Percentiles rank a stretch among this genome's conserved stretches.
Evolutionary conservation across 768 basidiomycete species (phyloP).

Genomic region (Asterophora parasitica): DNA sequence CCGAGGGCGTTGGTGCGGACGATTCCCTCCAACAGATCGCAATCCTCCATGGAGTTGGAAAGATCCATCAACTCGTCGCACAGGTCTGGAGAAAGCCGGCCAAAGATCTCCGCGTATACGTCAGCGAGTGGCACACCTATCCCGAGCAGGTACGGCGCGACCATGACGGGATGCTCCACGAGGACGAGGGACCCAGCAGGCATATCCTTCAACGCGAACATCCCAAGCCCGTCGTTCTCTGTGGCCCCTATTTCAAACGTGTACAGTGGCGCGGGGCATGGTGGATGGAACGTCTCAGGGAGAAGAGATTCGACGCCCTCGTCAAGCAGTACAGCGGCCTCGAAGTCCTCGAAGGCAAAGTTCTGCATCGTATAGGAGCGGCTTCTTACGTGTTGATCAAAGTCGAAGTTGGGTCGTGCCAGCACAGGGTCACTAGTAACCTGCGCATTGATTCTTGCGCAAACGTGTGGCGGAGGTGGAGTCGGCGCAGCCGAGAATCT

Average conservation of each 20-base stretch:
- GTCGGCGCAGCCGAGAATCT: not conserved
- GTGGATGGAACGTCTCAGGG: constrained; percentile 13
- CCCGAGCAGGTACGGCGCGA: constrained; percentile 31
- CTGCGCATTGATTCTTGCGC: constrained; percentile 17
- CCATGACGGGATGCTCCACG: constrained; percentile 36
- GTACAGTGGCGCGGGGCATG: constrained; percentile 1
- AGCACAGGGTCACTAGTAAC: constrained; percentile 20
- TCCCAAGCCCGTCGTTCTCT: constrained; percentile 28
- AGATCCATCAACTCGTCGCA: constrained; percentile 28
- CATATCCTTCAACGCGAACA: constrained; percentile 32
- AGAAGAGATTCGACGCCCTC: constrained; percentile 24
- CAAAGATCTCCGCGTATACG: constrained; percentile 28
- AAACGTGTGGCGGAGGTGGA: constrained; percentile 15
- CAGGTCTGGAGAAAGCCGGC: constrained; percentile 21
- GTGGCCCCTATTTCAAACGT: constrained; percentile 23
- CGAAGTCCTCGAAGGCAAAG: constrained; percentile 16
- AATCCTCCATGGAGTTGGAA: constrained; percentile 20
- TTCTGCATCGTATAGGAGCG: constrained; percentile 23
- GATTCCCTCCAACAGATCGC: constrained; percentile 22
- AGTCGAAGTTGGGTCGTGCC: constrained; percentile 22
- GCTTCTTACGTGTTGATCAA: constrained; percentile 21
- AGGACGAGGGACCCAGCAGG: constrained; percentile 29
- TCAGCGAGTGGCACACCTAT: constrained; percentile 24
- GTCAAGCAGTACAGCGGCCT: constrained; percentile 27
- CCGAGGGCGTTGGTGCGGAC: constrained; percentile 28